phyloP scores from a whole-genome alignment of 139 green algal genomes.

The Chlorokybus atmophyticus region DNA sequence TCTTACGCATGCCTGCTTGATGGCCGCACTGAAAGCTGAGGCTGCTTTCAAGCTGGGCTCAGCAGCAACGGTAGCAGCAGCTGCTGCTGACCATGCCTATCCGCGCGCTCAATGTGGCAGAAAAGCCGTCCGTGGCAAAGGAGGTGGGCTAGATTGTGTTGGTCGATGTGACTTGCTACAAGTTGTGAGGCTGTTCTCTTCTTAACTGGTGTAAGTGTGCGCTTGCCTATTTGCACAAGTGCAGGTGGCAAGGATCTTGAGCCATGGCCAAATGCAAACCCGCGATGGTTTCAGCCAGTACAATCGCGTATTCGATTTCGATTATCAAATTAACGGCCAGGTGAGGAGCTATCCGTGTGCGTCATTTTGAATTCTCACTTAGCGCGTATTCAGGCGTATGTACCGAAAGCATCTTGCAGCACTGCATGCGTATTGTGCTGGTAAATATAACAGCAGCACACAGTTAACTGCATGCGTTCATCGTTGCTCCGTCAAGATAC shows the following conservation, averaged over 20 bases:
- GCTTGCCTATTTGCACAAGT: too few species aligned
- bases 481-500: too few species aligned
- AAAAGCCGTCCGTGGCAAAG: conserved; percentile 85
- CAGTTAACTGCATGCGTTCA: too few species aligned
- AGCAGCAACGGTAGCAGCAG: too few species aligned
- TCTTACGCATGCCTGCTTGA: conserved; percentile 5
- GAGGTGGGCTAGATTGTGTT: too few species aligned
- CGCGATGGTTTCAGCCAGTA: conserved; percentile 46
- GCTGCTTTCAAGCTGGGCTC: conserved; percentile 3
- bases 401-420: too few species aligned
- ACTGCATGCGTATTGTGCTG: too few species aligned
- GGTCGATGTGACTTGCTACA: too few species aligned
- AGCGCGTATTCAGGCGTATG: too few species aligned
- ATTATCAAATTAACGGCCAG: conserved; percentile 45
- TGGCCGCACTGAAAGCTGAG: not conserved
- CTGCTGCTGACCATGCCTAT: conserved; percentile 6
- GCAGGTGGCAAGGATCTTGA: conserved; percentile 63
- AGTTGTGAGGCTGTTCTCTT: too few species aligned
- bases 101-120: conserved; percentile 77
- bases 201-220: too few species aligned
- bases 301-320: conserved; percentile 74
- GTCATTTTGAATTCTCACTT: not conserved
- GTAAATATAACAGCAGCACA: too few species aligned
- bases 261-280: conserved; percentile 23
- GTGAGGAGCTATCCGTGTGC: not conserved